phyloP scores from a whole-genome alignment of 1,284 basidiomycete genomes.

The Bondarzewia mesenterica region DNA sequence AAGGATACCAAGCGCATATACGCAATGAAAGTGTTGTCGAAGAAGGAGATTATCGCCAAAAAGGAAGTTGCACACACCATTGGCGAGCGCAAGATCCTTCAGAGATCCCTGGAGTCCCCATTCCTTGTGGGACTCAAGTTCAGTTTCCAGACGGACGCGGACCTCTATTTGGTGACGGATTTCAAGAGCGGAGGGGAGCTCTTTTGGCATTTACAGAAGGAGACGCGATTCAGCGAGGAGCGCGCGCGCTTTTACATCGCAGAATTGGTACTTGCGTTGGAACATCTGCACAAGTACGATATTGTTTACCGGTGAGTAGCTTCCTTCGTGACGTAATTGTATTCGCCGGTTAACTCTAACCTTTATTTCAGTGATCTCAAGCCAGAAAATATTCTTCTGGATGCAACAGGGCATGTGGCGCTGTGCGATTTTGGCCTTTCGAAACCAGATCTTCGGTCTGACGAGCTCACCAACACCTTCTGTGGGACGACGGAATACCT shows the following conservation, averaged over 20 bases:
- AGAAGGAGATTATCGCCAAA: conserved; percentile 98
- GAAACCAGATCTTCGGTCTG: conserved; percentile 89
- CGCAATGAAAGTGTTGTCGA: conserved; percentile 99
- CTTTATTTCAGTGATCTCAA: conserved; percentile 72
- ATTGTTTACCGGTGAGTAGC: conserved; percentile 83
- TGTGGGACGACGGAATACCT: conserved; percentile 97
- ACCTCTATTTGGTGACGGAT: conserved; percentile 96
- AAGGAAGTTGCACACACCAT: conserved; percentile 99
- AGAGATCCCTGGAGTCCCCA: conserved; percentile 88
- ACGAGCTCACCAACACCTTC: conserved; percentile 96
- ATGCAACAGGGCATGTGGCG: conserved; percentile 95
- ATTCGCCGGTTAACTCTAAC: neutral
- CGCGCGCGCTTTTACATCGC: conserved; percentile 93
- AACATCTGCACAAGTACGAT: conserved; percentile 95
- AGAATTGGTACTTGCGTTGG: conserved; percentile 87
- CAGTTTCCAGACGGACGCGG: conserved; percentile 93
- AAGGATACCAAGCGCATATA: conserved; percentile 98
- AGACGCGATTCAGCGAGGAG: conserved; percentile 90
- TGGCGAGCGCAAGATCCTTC: conserved; percentile 97
- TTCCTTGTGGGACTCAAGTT: conserved; percentile 99
- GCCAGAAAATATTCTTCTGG: conserved; percentile 94
- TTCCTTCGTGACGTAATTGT: conserved; percentile 1
- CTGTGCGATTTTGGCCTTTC: conserved; percentile 96
- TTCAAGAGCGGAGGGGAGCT: conserved; percentile 99
- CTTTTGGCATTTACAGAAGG: conserved; percentile 96